Conservation (phyloP, 169 alveolate genomes). For the Plasmodium malariae region DNA sequence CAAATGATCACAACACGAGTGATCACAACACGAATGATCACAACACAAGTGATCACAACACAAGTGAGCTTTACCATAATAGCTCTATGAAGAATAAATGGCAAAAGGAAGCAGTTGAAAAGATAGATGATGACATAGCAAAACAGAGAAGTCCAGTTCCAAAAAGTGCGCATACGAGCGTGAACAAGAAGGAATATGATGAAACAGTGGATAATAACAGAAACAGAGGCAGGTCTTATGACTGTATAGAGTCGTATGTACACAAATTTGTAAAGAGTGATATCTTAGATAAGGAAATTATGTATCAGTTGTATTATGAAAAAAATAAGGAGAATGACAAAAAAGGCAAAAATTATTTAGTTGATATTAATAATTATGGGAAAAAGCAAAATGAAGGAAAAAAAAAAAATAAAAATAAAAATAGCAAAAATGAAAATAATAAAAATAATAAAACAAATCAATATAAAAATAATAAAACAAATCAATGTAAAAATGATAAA, state of each 20-base stretch:
- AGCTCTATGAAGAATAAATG: neutral
- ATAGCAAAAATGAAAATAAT: neutral
- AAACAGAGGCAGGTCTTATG: neutral
- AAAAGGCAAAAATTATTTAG: neutral
- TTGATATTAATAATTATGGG: neutral
- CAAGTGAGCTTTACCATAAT: neutral
- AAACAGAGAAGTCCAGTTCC: neutral
- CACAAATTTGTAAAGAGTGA: neutral
- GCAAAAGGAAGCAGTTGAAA: neutral
- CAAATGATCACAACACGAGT: too few relatives aligned
- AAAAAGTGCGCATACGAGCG: too few relatives aligned
- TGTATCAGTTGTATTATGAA: slow-evolving; percentile 17
- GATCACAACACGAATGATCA: too few relatives aligned
- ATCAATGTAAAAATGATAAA: neutral
- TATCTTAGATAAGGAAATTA: slow-evolving; percentile 22
- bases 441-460: neutral
- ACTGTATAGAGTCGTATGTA: neutral
- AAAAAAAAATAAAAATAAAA: neutral
- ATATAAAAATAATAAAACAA: neutral
- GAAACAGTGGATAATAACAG: neutral
- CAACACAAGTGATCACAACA: too few relatives aligned
- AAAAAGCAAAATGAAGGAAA: neutral
- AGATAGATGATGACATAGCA: neutral
- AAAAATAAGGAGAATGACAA: neutral
- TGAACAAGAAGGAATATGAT: neutral